phyloP scores from a whole-genome alignment of 1,284 basidiomycete species.

The Veloporphyrellus conicus region DNA sequence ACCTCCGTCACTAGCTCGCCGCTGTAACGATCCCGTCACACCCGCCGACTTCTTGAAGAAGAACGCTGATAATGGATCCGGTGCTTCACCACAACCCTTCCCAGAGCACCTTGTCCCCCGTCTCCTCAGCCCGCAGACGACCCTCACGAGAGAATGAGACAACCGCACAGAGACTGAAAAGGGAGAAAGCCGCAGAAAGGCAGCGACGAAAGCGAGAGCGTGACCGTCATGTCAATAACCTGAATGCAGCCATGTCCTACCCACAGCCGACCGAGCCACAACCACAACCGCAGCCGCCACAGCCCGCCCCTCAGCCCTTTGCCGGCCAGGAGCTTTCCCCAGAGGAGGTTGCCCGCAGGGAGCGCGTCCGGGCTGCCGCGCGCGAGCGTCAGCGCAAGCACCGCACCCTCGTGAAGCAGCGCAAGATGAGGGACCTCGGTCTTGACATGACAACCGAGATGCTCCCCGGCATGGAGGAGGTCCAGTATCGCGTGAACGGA shows the following conservation, averaged over 20 bases:
- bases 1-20: slow-evolving; percentile 35
- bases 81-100: slow-evolving; percentile 31
- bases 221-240: slow-evolving; percentile 49
- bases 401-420: slow-evolving; percentile 67
- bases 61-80: slow-evolving; percentile 30
- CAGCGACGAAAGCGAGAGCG: slow-evolving; percentile 74
- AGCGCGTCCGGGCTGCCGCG: slow-evolving; percentile 66
- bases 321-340: slow-evolving; percentile 46
- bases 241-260: slow-evolving; percentile 41
- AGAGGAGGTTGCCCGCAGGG: slow-evolving; percentile 61
- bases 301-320: slow-evolving; percentile 27
- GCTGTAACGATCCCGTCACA: slow-evolving; percentile 36
- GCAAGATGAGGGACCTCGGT: slow-evolving; percentile 72
- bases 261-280: slow-evolving; percentile 27
- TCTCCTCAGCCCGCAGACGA: slow-evolving; percentile 47
- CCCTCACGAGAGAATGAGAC: slow-evolving; percentile 63
- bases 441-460: slow-evolving; percentile 70
- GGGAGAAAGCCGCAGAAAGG: slow-evolving; percentile 76
- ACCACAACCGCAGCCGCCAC: slow-evolving; percentile 30
- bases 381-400: slow-evolving; percentile 76
- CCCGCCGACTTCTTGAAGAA: slow-evolving; percentile 17
- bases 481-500: slow-evolving; percentile 54
- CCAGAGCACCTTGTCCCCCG: slow-evolving; percentile 31
- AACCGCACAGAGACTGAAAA: slow-evolving; percentile 61
- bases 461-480: slow-evolving; percentile 55